Conservation (phyloP, 1,139 yeast species). For the Candida pseudoviswanathii region DNA sequence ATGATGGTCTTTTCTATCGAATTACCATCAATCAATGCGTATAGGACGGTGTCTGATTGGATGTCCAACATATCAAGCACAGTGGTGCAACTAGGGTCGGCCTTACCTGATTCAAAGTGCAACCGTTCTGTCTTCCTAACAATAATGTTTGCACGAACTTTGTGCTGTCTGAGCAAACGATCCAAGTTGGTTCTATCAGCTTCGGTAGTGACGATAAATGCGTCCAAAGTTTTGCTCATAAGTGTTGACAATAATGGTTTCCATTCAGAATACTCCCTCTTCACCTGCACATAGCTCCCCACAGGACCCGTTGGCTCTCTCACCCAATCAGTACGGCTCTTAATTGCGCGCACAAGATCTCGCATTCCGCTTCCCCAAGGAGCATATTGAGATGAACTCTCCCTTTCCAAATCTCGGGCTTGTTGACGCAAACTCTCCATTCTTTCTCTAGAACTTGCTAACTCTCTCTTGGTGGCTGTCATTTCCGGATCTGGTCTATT, state of each 20-base stretch:
- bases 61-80: conserved; percentile 64
- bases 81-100: conserved; percentile 36
- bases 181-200: conserved; percentile 59
- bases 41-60: conserved; percentile 54
- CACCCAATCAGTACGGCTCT: conserved; percentile 39
- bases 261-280: conserved; percentile 60
- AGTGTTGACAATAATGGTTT: conserved; percentile 58
- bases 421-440: conserved; percentile 9
- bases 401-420: conserved; percentile 12
- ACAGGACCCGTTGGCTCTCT: conserved; percentile 79
- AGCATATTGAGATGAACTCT: conserved; percentile 30
- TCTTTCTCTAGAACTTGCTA: conserved; percentile 2
- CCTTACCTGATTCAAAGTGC: conserved; percentile 43
- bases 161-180: conserved; percentile 37
- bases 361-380: conserved; percentile 53
- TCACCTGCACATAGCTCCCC: conserved; percentile 64
- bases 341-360: conserved; percentile 44
- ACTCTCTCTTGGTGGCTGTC: conserved; percentile 7
- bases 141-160: conserved; percentile 41
- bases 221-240: conserved; percentile 48
- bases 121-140: conserved; percentile 61
- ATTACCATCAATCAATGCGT: conserved; percentile 65
- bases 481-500: conserved; percentile 7
- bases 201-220: conserved; percentile 68
- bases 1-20: conserved; percentile 63